Evolutionary conservation across 176 grass and related monocot genomes (phyloP).

Genomic region (Themeda triandra): DNA sequence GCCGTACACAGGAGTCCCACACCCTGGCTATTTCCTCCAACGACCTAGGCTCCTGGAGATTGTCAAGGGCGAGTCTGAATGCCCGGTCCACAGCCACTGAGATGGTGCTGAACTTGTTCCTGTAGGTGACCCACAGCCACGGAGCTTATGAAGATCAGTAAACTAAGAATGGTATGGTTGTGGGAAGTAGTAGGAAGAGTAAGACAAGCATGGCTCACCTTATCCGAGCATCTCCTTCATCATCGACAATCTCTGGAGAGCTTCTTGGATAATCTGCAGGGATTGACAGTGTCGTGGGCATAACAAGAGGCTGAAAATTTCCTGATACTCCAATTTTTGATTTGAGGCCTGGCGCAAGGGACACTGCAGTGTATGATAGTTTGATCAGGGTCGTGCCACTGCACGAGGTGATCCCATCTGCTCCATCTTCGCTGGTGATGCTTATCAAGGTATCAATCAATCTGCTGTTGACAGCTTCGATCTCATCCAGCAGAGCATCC

Average conservation of each 20-base stretch:
- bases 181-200: neutral
- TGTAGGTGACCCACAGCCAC: neutral
- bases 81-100: neutral
- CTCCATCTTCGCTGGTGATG: neutral
- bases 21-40: neutral
- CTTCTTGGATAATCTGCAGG: slow-evolving; percentile 24
- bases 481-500: slow-evolving; percentile 21
- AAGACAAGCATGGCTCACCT: neutral
- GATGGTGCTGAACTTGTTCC: neutral
- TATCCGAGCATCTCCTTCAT: neutral
- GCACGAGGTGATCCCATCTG: neutral
- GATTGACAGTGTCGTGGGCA: neutral
- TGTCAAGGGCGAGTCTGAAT: neutral
- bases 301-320: neutral
- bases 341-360: neutral
- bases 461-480: neutral
- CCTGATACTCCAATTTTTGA: neutral
- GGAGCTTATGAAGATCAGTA: neutral
- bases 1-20: slow-evolving; percentile 11
- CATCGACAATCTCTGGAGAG: slow-evolving; percentile 4
- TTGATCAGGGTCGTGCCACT: neutral
- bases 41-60: neutral
- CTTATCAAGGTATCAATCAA: slow-evolving; percentile 26
- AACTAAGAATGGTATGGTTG: neutral
- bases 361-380: neutral